Percentiles rank a stretch among this genome's conserved stretches.
Conservation (phyloP, 2,329 filamentous ascomycete genomes). For the Botrytis pseudocinerea region DNA sequence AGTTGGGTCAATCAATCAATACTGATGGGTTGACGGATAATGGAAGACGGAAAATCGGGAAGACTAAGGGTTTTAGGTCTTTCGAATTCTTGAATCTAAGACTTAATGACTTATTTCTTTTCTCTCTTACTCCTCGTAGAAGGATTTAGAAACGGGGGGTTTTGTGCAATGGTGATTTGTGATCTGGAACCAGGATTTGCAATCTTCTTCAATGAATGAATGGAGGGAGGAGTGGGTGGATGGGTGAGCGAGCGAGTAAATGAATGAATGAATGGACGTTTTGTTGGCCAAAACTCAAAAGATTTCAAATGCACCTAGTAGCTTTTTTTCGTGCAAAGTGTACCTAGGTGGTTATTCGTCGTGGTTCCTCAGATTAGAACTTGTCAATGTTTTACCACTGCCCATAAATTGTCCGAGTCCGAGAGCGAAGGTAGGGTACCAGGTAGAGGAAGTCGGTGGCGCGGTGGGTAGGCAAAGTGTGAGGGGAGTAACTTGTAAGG, state of each 20-base stretch:
- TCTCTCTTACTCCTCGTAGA: neutral
- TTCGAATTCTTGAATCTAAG: neutral
- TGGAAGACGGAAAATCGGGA: neutral
- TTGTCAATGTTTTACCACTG: slow-evolving; percentile 7
- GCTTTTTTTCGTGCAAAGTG: neutral
- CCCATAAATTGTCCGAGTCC: neutral
- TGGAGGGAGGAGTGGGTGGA: neutral
- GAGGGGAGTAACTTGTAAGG: neutral
- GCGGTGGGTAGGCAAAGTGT: neutral
- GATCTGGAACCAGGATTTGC: slow-evolving; percentile 1
- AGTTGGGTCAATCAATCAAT: neutral
- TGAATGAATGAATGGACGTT: neutral
- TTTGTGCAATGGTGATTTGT: neutral
- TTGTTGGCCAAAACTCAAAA: slow-evolving; percentile 7
- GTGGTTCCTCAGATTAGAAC: neutral
- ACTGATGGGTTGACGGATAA: neutral
- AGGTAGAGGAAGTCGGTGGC: neutral
- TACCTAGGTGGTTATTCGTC: neutral
- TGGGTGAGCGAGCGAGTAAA: neutral
- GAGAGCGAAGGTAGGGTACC: neutral
- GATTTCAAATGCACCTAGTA: slow-evolving; percentile 1
- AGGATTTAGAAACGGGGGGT: neutral
- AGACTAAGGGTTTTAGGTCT: slow-evolving; percentile 1
- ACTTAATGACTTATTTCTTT: neutral
- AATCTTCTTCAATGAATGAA: neutral